Conservation (phyloP, 176 grass and related monocot genomes). For the Typha latifolia region DNA sequence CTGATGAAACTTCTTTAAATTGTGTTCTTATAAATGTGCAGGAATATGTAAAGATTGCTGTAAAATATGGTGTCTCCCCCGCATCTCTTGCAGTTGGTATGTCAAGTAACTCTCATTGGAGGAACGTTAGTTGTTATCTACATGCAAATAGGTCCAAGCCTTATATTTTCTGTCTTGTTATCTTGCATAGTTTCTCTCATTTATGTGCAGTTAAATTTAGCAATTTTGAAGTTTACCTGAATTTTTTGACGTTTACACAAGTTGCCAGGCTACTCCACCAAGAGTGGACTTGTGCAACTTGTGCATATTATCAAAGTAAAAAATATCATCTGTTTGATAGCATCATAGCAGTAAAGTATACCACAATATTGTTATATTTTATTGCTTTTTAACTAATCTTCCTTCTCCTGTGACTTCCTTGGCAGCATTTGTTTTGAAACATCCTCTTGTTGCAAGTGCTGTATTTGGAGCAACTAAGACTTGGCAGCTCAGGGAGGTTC, state of each 20-base stretch:
- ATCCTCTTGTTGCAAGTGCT: constrained; percentile 59
- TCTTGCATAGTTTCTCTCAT: background rate
- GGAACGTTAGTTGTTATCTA: background rate
- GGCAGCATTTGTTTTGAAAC: constrained; percentile 55
- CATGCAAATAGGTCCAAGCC: background rate
- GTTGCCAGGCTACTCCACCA: too few relatives aligned
- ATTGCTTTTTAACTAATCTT: background rate
- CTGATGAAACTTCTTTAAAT: background rate
- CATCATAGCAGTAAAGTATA: too few relatives aligned
- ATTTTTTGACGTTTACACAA: background rate
- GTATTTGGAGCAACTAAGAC: constrained; percentile 74
- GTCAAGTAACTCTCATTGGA: background rate
- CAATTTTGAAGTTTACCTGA: background rate
- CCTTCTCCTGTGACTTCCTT: constrained; percentile 10
- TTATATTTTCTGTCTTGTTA: background rate
- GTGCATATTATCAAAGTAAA: too few relatives aligned
- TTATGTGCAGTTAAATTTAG: background rate
- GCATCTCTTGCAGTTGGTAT: constrained; percentile 65
- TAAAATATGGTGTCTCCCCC: constrained; percentile 53
- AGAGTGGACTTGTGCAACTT: too few relatives aligned
- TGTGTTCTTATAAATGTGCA: constrained; percentile 22
- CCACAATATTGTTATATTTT: background rate
- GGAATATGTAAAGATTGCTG: constrained; percentile 54
- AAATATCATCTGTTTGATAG: too few relatives aligned
- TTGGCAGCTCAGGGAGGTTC: constrained; percentile 57